Base-by-base conservation (phyloP, 169 alveolate genomes). In the Eimeria sp. region DNA sequence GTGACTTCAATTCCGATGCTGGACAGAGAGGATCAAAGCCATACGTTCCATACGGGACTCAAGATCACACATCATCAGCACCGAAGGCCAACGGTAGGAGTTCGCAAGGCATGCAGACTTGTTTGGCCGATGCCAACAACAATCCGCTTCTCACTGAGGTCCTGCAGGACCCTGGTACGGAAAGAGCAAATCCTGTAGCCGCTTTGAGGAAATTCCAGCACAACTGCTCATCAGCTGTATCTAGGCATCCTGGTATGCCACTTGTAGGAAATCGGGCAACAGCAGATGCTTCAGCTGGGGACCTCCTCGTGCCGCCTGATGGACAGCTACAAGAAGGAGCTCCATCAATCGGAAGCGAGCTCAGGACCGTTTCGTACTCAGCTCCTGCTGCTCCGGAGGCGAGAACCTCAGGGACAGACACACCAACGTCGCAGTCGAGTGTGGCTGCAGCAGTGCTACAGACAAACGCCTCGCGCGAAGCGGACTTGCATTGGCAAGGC, bases 301-400 rank as follows among this genome's bases (percentile, higher is more conserved):
- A 63, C 22, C 40, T 27, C 25, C 93, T 63, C 22, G 54, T 30
- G 73, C 82, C 82, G 16, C 10, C 61, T 0, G 93, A 45, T 16
- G 61, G 82, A 20, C 93, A n/a, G 30, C 54, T n/a, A 57, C 93
- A 63, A 9, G 93, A 49, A 20, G 27, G 58, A 22, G 47, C 82
- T 57, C 7, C 83, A 63, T 54, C 58, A 16, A 63, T n/a, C 27
- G 82, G 47, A 20, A 61, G 13, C 65, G 93, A 87, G 54, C 63
- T 51, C 43, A 58, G 82, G 27, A 63, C 27, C 34, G 40, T 34
- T 20, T 40, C 93, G 40, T 57, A 87, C 49, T 87, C 93, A 27
- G 93, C 93, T 43, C 82, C 93, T 40, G 93, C 82, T n/a, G 58
- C 72, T 87, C 75, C 58, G 18, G 82, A 87, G 65, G 63, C 93